Base-by-base conservation (phyloP, 495 filamentous ascomycete species). In the Penicillium dipodomyicola region DNA sequence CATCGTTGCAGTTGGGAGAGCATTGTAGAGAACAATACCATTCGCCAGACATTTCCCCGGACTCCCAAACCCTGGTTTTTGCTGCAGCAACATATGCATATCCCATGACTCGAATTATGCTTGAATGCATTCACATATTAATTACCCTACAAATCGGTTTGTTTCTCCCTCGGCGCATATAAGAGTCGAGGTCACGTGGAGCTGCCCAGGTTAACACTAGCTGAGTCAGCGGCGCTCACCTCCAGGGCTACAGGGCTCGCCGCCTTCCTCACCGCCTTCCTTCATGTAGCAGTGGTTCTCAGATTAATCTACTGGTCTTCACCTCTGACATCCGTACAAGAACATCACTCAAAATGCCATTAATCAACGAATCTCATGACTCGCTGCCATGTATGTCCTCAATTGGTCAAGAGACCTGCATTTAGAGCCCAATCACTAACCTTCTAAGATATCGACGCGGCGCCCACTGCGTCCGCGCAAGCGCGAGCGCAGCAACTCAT, bases 331-430 rank as follows among this genome's bases (percentile, higher is more conserved):
- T 35, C 20, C 47, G 37, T 37, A 52, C 50, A 41, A 33, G 17
- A 41, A 45, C 5, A 46, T 25, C 30, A 17, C 41, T 40, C 63
- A 72, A 62, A 52, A 89, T 91, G 86, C 80, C 88, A 54, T 78
- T 90, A 51, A 86, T 89, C 56, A 83, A 81, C 48, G 82, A 83
- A 60, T 80, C 82, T 41, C 88, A 93, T 73, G 91, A 95, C 67
- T 95, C 90, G 14, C 84, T 96, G 15, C 91, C 90, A 20, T 96
- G 90, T 92, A 84, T 42, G 63, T 52, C 27, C 6, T 42, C 25
- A 49, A 30, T 2, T 32, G 35, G 27, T 20, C 33, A 32, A 23
- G 22, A 9, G 39, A 52, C 15, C 9, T 32, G 14, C 29, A 22
- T 23, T 47, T 40, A 10, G 52, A 45, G 4, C 9, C 10, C 20